Percentiles rank a stretch among this genome's conserved stretches.
phyloP scores from a whole-genome alignment of 148 eudicot species.

The Cornus kousa region DNA sequence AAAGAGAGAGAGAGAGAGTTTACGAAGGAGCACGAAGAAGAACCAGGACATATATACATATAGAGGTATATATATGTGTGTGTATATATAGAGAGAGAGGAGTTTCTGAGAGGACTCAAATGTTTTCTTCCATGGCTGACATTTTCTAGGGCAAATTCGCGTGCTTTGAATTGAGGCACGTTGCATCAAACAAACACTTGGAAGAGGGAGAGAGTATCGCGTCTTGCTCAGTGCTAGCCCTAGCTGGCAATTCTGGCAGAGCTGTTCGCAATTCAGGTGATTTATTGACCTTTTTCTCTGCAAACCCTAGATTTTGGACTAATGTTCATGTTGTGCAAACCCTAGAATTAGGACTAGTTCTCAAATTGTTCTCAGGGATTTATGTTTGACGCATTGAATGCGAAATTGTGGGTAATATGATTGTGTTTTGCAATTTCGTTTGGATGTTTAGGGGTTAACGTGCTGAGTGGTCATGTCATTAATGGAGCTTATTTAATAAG shows the following conservation, averaged over 20 bases:
- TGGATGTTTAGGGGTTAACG: constrained; percentile 8
- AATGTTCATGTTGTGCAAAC: constrained; percentile 13
- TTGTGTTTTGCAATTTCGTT: constrained; percentile 20
- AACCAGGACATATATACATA: constrained; percentile 15
- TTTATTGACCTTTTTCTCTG: constrained; percentile 5
- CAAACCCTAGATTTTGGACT: constrained; percentile 36
- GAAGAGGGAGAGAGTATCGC: constrained; percentile 12
- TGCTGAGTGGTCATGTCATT: background rate
- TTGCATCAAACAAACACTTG: constrained; percentile 35
- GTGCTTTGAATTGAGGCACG: constrained; percentile 28
- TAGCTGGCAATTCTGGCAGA: constrained; percentile 18
- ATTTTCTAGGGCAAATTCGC: constrained; percentile 21
- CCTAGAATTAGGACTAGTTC: constrained; percentile 17
- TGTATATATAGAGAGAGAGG: background rate
- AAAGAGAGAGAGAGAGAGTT: constrained; percentile 14
- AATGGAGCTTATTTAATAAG: background rate
- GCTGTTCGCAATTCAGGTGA: constrained; percentile 38
- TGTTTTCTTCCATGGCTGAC: constrained; percentile 10
- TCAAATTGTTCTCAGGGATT: constrained; percentile 10
- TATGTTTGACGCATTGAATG: constrained; percentile 12
- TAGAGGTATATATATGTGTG: background rate
- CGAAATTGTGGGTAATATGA: background rate
- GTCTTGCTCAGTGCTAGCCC: background rate
- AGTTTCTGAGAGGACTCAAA: constrained; percentile 7
- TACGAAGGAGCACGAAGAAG: constrained; percentile 22